Percentiles rank a stretch among this genome's conserved stretches.
Conservation (phyloP, 2,329 filamentous ascomycete species). For the Calonectria henricotiae region DNA sequence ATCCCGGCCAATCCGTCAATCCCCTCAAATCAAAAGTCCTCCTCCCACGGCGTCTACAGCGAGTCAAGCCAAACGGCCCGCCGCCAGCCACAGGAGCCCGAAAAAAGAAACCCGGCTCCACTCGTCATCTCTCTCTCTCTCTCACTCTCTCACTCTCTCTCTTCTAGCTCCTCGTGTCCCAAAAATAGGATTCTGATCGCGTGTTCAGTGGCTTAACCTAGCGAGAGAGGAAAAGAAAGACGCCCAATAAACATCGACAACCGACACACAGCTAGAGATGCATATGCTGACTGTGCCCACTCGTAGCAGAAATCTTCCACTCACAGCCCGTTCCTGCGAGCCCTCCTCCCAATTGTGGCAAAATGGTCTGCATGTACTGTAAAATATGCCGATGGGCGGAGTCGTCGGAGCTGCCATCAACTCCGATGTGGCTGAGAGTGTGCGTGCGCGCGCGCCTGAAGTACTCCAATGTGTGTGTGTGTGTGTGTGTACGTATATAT, state of each 20-base stretch:
- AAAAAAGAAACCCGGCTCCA: slow-evolving; percentile 31
- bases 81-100: background rate
- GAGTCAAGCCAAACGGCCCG: slow-evolving; percentile 17
- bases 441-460: no score
- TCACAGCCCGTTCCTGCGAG: background rate
- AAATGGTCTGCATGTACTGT: background rate
- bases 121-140: slow-evolving; percentile 32
- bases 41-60: background rate
- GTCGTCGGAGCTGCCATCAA: background rate
- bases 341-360: background rate
- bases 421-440: background rate
- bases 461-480: background rate
- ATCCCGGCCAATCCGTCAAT: background rate
- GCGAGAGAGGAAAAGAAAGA: background rate
- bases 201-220: slow-evolving; percentile 38
- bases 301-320: background rate
- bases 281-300: slow-evolving; percentile 9
- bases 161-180: slow-evolving; percentile 15
- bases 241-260: background rate
- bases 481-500: background rate
- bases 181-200: slow-evolving; percentile 52
- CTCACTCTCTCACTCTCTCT: background rate
- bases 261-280: background rate
- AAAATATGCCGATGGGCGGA: background rate
- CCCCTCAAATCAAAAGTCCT: background rate